Evolutionary conservation across 2,329 filamentous ascomycete species (phyloP).

Genomic region (Magnaporthiopsis incrustans): DNA sequence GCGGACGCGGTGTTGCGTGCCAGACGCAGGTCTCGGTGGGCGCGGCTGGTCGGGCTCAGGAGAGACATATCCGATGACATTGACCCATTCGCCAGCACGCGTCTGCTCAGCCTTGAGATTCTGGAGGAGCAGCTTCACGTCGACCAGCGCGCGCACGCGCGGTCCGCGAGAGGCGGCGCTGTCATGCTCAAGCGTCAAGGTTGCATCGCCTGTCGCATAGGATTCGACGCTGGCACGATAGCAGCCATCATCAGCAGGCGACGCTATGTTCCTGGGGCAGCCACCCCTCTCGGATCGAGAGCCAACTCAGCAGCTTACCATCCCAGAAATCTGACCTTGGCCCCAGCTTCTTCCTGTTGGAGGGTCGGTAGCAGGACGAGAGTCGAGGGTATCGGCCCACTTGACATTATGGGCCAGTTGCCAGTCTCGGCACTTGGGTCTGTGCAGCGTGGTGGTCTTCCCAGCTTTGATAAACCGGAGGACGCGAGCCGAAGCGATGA

Average conservation of each 20-base stretch:
- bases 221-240: conserved; percentile 34
- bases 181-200: conserved; percentile 60
- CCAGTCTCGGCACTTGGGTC: neutral
- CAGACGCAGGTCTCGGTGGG: conserved; percentile 11
- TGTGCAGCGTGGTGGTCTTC: neutral
- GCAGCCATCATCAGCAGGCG: neutral
- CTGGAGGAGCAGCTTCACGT: conserved; percentile 64
- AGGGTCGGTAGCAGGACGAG: conserved; percentile 59
- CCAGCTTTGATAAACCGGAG: neutral
- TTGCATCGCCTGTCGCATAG: conserved; percentile 47
- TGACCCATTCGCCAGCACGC: conserved; percentile 76
- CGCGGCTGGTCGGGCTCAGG: conserved; percentile 6
- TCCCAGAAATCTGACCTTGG: conserved; percentile 88
- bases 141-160: conserved; percentile 49
- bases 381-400: conserved; percentile 54
- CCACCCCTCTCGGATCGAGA: neutral
- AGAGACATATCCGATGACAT: conserved; percentile 74
- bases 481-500: neutral
- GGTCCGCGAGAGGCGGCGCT: conserved; percentile 25
- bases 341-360: conserved; percentile 39
- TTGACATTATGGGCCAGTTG: conserved; percentile 33
- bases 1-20: conserved; percentile 20
- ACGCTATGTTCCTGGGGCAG: neutral
- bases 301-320: conserved; percentile 52
- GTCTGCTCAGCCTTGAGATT: conserved; percentile 55